phyloP scores from a whole-genome alignment of 2,329 filamentous ascomycete species.

The Harringtonia aguacate region DNA sequence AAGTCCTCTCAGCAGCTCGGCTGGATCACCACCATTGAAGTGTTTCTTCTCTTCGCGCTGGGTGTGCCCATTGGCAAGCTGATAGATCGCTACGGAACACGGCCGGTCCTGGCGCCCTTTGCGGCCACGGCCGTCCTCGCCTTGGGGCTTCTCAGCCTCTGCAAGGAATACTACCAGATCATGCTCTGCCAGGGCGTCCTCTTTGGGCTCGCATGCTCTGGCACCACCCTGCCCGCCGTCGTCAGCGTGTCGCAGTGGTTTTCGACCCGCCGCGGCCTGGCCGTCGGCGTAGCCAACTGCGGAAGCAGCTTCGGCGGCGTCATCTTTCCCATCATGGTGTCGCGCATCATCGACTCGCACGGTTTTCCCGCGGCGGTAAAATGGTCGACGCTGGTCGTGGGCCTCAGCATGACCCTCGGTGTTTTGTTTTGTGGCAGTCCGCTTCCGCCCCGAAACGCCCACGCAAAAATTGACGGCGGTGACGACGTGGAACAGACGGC shows the following conservation, averaged over 20 bases:
- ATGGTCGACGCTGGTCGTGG: not conserved
- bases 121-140: not conserved
- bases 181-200: not conserved
- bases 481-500: no score
- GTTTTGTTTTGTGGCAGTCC: no score
- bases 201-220: not conserved
- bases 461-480: no score
- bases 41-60: not conserved
- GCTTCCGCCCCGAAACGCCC: no score
- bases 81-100: not conserved
- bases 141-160: not conserved
- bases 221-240: not conserved
- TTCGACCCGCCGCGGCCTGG: constrained; percentile 41
- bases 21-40: not conserved
- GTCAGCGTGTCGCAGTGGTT: constrained; percentile 52
- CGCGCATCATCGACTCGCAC: not conserved
- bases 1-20: not conserved
- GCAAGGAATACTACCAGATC: not conserved
- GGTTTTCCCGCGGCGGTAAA: not conserved
- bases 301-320: constrained; percentile 49
- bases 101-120: not conserved
- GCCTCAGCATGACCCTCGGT: not conserved
- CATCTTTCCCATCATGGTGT: constrained; percentile 45
- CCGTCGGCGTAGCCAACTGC: constrained; percentile 48
- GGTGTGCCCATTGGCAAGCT: not conserved